phyloP scores from a whole-genome alignment of 208 protist genomes.

The Crithidia thermophila region DNA sequence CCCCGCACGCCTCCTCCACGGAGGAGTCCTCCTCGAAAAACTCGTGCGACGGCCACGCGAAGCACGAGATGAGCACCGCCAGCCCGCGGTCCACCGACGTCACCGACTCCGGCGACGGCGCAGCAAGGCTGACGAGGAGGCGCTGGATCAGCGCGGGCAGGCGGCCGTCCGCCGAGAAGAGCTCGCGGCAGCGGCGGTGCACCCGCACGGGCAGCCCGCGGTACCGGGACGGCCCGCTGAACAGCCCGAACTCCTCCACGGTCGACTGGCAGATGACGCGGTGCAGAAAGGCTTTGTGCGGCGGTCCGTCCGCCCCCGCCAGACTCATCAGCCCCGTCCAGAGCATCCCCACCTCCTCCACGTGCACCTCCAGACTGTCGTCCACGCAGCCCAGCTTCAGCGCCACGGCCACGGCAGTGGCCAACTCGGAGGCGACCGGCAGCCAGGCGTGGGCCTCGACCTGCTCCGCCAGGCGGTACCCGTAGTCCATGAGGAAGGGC shows the following conservation, averaged over 20 bases:
- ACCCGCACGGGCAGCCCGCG: conserved; percentile 58
- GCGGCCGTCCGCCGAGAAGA: conserved; percentile 40
- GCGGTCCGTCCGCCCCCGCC: conserved; percentile 4
- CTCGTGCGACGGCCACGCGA: conserved; percentile 76
- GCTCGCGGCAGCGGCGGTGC: conserved; percentile 52
- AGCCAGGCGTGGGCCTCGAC: conserved; percentile 50
- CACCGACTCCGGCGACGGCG: conserved; percentile 9
- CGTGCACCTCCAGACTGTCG: conserved; percentile 9
- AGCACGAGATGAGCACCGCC: conserved; percentile 36
- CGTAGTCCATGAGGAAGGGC: conserved; percentile 55
- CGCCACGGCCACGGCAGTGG: conserved; percentile 51
- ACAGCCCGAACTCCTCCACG: conserved; percentile 85
- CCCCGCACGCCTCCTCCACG: conserved; percentile 44
- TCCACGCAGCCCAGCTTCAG: conserved; percentile 69
- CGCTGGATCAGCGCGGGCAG: conserved; percentile 41
- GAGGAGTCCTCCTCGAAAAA: conserved; percentile 82
- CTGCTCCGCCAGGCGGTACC: conserved; percentile 15
- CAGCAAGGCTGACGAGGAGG: conserved; percentile 35
- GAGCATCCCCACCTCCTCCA: conserved; percentile 23
- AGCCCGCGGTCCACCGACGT: conserved; percentile 41
- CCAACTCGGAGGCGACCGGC: conserved; percentile 63
- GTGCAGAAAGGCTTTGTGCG: conserved; percentile 19
- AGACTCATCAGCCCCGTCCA: conserved; percentile 17
- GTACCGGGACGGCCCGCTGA: conserved; percentile 47
- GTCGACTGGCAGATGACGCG: conserved; percentile 35